Percentiles rank a stretch among this genome's conserved stretches.
These are phyloP conservation scores for Termitomyces sp. DNA, from an alignment of 768 basidiomycete genomes.

Conservation along the genomic window DNA sequence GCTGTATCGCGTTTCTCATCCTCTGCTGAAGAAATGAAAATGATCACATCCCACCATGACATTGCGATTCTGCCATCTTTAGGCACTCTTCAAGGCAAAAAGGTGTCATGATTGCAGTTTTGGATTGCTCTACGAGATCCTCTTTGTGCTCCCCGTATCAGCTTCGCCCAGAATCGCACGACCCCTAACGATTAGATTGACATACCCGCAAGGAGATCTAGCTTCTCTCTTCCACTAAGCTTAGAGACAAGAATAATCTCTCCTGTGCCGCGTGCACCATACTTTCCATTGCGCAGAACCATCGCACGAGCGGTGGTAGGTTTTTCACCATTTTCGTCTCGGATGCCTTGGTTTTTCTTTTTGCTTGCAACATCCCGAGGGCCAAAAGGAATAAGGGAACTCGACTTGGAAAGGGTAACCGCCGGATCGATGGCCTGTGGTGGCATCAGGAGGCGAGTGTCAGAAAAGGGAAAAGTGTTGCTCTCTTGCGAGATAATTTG, in stretches of 20 bases:
- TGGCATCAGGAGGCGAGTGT: constrained; percentile 20
- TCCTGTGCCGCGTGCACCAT: constrained; percentile 69
- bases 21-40: not conserved
- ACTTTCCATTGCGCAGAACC: constrained; percentile 70
- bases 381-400: constrained; percentile 55
- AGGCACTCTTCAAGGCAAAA: constrained; percentile 62
- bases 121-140: constrained; percentile 59
- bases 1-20: constrained; percentile 31
- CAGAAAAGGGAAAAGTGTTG: not conserved
- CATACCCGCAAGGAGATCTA: constrained; percentile 75
- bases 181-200: constrained; percentile 9
- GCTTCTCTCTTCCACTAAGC: constrained; percentile 74
- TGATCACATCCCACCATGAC: constrained; percentile 46
- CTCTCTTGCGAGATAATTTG: not conserved
- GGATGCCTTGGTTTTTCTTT: constrained; percentile 30
- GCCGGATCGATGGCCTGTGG: constrained; percentile 16
- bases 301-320: constrained; percentile 74
- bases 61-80: constrained; percentile 72
- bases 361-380: constrained; percentile 44
- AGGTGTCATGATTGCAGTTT: constrained; percentile 58
- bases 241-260: constrained; percentile 57
- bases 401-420: constrained; percentile 27
- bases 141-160: constrained; percentile 35
- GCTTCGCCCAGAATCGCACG: not conserved
- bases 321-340: constrained; percentile 47